Percentiles rank a stretch among this genome's conserved stretches.
Evolutionary conservation across 768 basidiomycete genomes (phyloP).

Genomic region (Hortiboletus flavorubellus): DNA sequence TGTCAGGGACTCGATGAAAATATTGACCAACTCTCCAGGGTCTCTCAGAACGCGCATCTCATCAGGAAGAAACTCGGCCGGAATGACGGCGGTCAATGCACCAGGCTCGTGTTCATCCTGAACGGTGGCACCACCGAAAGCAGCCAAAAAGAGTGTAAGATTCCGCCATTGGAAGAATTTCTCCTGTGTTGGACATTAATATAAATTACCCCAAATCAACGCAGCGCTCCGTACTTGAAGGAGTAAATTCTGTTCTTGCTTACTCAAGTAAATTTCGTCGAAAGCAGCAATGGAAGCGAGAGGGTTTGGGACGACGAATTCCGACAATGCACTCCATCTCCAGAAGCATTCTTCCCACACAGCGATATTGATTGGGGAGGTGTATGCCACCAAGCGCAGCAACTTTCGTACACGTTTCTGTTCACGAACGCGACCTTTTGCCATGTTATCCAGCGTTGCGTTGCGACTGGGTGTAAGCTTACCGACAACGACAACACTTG

Average conservation of each 20-base stretch:
- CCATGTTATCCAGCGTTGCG: constrained; percentile 3
- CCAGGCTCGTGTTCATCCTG: constrained; percentile 48
- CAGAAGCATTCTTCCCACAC: constrained; percentile 84
- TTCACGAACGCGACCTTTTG: constrained; percentile 66
- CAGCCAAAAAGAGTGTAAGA: constrained; percentile 71
- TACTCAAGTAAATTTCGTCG: constrained; percentile 33
- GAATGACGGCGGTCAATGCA: constrained; percentile 53
- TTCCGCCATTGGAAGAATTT: constrained; percentile 83
- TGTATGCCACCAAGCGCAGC: constrained; percentile 58
- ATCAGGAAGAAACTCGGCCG: constrained; percentile 61
- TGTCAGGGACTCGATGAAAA: constrained; percentile 68
- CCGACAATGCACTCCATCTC: constrained; percentile 66
- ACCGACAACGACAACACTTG: constrained; percentile 68
- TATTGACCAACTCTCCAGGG: constrained; percentile 54
- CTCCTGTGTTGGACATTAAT: constrained; percentile 44
- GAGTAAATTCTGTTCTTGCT: constrained; percentile 37
- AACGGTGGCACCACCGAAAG: constrained; percentile 65
- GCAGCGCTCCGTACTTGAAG: constrained; percentile 32
- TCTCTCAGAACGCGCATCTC: constrained; percentile 62
- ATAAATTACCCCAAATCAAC: background rate
- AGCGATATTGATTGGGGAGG: constrained; percentile 65
- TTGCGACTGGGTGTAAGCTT: constrained; percentile 21
- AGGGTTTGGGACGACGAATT: constrained; percentile 46
- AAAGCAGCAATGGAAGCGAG: constrained; percentile 34
- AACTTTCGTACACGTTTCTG: constrained; percentile 79